A percentile compares a stretch with the other conserved stretches of the same genome.
Evolutionary conservation across 257 asterid genomes (phyloP).

Genomic region (Nicotiana sylvestris): DNA sequence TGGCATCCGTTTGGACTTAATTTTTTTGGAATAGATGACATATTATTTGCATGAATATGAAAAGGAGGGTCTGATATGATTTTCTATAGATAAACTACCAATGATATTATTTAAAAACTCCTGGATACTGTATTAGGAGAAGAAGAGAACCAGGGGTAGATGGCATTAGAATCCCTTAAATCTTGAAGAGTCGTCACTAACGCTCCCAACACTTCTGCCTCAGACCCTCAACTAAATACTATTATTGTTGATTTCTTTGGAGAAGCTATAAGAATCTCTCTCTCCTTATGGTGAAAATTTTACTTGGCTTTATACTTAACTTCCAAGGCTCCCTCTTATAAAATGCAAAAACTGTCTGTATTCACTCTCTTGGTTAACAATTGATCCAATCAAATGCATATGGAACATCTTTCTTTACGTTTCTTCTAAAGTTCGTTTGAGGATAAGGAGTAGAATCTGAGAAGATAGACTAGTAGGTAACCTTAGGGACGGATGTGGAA

Average conservation of each 20-base stretch:
- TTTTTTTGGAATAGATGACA: neutral
- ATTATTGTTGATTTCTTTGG: neutral
- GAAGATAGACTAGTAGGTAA: neutral
- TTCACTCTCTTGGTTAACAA: neutral
- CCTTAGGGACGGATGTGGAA: too few species aligned
- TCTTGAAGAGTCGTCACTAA: neutral
- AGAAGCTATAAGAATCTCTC: neutral
- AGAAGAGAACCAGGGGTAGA: neutral
- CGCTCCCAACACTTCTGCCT: neutral
- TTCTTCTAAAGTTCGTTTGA: too few species aligned
- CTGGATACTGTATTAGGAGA: neutral
- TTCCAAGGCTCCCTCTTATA: too few species aligned
- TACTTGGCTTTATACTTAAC: too few species aligned
- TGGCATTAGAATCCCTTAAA: neutral
- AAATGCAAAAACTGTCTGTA: too few species aligned
- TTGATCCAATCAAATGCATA: neutral
- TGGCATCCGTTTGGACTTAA: neutral
- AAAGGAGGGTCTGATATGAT: neutral
- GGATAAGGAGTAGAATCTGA: neutral
- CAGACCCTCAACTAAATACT: too few species aligned
- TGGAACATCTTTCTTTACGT: neutral
- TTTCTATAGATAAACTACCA: neutral
- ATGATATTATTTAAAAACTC: neutral
- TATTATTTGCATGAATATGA: neutral
- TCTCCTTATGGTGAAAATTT: too few species aligned